These are phyloP conservation scores for Karstenula rhodostoma DNA, from an alignment of 2,329 filamentous ascomycete genomes.

Conservation along the genomic window DNA sequence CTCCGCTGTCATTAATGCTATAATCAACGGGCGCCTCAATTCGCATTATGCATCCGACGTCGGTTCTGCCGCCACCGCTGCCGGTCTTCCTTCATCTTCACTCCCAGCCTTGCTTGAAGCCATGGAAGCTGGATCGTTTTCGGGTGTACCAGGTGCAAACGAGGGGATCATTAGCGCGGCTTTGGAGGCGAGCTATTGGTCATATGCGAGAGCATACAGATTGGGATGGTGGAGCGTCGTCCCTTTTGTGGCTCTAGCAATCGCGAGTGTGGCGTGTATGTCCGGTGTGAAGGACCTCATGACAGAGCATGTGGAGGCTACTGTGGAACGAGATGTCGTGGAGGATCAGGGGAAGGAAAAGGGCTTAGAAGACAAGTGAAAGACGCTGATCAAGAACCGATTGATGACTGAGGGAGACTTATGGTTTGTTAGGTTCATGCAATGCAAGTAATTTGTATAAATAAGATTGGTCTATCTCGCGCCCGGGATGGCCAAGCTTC, in stretches of 20 bases:
- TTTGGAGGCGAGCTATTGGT: conserved; percentile 39
- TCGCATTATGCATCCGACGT: conserved; percentile 33
- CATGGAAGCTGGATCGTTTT: conserved; percentile 28
- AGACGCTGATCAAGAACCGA: background rate
- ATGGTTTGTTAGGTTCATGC: background rate
- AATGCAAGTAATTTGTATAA: background rate
- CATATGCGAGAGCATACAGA: conserved; percentile 39
- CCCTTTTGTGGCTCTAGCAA: conserved; percentile 41
- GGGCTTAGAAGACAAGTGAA: conserved; percentile 1
- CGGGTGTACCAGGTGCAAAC: conserved; percentile 25
- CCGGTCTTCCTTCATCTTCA: conserved; percentile 32
- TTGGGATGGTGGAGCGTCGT: conserved; percentile 44
- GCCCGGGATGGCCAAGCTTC: background rate
- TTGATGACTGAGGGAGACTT: background rate
- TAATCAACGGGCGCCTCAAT: conserved; percentile 35
- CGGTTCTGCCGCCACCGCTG: conserved; percentile 29
- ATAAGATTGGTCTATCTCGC: background rate
- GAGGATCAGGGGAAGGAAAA: conserved; percentile 23
- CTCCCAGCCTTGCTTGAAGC: conserved; percentile 28
- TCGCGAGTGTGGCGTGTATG: conserved; percentile 34
- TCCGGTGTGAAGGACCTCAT: conserved; percentile 38
- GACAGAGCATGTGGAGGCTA: conserved; percentile 45
- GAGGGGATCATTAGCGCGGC: conserved; percentile 29
- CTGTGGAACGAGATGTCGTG: conserved; percentile 32
- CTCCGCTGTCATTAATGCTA: conserved; percentile 40